Base-by-base conservation (phyloP, 176 grass and related monocot genomes). In the Canna indica region DNA sequence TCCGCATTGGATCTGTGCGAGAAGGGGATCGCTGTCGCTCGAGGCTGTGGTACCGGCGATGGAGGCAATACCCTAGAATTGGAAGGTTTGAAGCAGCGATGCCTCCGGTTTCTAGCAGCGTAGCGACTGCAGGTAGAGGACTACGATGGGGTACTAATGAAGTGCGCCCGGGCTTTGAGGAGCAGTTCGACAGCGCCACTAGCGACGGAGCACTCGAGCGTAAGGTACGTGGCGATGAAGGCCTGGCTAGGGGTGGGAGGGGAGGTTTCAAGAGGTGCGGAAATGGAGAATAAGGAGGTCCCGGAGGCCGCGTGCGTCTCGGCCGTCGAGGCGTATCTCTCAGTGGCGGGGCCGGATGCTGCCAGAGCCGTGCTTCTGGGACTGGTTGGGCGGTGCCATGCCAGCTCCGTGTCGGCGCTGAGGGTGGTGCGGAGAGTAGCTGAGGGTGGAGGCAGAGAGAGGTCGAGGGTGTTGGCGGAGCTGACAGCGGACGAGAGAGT, bases 1-100 rank as follows among this genome's bases (percentile, higher is more conserved):
- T n/a, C n/a, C n/a, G 89, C 94, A 20, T 73, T 99, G 46, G 86
- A 99, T 82, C 83, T 99, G 69, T 93, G 90, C 45, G 94, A 93
- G 66, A 99, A 84, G 77, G 79, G 73, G 36, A 77, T 86, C 52
- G 75, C 84, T 63, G 46, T 68, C 42, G 30, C 36, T 17, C 33
- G 36, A 39, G 36, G 36, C 53, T 54, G 71, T 36, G 71, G 52
- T 9, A 42, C 34, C 36, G n/a, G 78, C 13, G 58, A 77, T n/a
- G n/a, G n/a, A n/a, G n/a, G n/a, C n/a, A n/a, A n/a, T 66, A 78
- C 45, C 34, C 48, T 78, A 76, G 83, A 83, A 78, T 50, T 96
- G 32, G 68, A 88, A 5, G 39, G 14, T 53, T 74, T 93, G 24
- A 93, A 88, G 71, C 42, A 67, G 45, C 70, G 85, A 50, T 93